Base-by-base conservation (phyloP, 805 yeast genomes). In the Suhomyces prunicola region DNA sequence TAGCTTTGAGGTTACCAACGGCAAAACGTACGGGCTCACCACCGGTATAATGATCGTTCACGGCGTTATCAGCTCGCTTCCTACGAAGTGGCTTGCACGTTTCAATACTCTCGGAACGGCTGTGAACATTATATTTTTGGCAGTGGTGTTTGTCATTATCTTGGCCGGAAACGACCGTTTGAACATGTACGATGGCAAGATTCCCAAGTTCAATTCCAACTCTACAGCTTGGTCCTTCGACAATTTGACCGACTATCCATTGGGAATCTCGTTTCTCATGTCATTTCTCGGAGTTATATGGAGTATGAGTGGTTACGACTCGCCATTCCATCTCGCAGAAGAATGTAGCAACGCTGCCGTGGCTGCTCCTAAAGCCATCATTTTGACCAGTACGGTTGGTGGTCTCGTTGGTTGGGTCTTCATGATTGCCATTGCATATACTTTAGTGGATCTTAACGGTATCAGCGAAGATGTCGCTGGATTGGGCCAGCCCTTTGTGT, bases 261-360 rank as follows among this genome's bases (percentile, higher is more conserved):
- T 74, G 48, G 88, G 88, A 51, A 72, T 84, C 48, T 78, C 85
- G 26, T 72, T 82, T 60, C 66, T 85, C 52, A 74, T 82, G 76
- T 73, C 83, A 5, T 83, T 83, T 66, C 64, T 82, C 61, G 84
- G 86, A n/a, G 85, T 79, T 36, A 80, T 82, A 53, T 83, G 87
- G 87, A 82, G 86, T 39, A 85, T 86, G 89, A 79, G 86, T 45
- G 90, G 90, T 23, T 87, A 84, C 62, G 90, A 86, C 63, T 82
- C 88, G 22, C 88, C 90, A 0, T 86, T 85, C 72, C 90, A 87
- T 61, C 71, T 86, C 55, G 77, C 88, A n/a, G 92, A 86, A 68
- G 91, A 86, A 61, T 81, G 86, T 58, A 70, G 84, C 48, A 84
- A 85, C 62, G 87, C 89, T 6, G 71, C 80, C 35, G 68, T 73